Evolutionary conservation across 257 asterid species (phyloP).

Genomic region (Eucommia ulmoides): DNA sequence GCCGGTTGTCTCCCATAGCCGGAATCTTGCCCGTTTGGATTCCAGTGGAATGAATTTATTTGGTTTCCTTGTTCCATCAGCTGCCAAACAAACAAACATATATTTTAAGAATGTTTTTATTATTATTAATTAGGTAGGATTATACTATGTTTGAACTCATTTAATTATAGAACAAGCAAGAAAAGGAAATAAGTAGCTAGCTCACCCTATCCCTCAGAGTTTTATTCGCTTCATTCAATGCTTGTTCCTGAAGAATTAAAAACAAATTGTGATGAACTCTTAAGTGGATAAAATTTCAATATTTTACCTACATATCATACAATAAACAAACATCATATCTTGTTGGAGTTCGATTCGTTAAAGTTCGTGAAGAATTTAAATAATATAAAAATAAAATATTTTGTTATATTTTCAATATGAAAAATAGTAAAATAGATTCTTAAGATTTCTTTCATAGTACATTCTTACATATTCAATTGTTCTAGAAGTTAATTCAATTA

Average conservation of each 20-base stretch:
- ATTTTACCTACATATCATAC: no score
- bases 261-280: no score
- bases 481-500: no score
- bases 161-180: no score
- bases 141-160: no score
- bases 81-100: slow-evolving; percentile 15
- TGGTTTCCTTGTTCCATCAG: slow-evolving; percentile 84
- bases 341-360: neutral
- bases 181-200: neutral
- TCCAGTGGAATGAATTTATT: slow-evolving; percentile 64
- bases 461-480: no score
- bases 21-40: slow-evolving; percentile 54
- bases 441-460: no score
- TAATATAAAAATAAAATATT: neutral
- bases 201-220: slow-evolving; percentile 77
- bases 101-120: neutral
- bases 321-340: neutral
- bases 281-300: no score
- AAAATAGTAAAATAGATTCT: no score
- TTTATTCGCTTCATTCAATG: slow-evolving; percentile 83
- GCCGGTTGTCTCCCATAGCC: slow-evolving; percentile 63
- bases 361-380: neutral
- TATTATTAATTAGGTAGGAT: no score
- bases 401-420: no score
- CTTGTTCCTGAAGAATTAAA: slow-evolving; percentile 56